Percentiles rank a stretch among this genome's conserved stretches.
Evolutionary conservation across 352 stramenopile genomes (phyloP).

Genomic region (Globisporangium recalcitrans): DNA sequence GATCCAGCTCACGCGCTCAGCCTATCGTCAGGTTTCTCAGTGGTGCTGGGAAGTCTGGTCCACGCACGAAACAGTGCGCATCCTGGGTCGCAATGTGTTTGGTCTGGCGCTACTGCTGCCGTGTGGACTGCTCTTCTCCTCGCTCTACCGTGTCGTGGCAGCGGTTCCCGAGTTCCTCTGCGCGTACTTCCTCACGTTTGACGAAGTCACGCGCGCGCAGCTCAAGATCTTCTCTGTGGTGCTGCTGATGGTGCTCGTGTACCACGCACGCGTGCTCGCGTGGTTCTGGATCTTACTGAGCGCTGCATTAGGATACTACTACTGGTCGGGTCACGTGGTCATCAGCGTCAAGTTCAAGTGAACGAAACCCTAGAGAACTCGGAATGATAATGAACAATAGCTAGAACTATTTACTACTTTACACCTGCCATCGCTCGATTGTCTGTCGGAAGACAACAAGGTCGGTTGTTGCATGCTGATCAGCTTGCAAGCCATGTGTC

Average conservation of each 20-base stretch:
- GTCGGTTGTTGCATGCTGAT: no score
- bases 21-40: neutral
- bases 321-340: conserved; percentile 47
- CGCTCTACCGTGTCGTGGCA: conserved; percentile 25
- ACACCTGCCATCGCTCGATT: no score
- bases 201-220: conserved; percentile 39
- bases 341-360: conserved; percentile 21
- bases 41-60: conserved; percentile 18
- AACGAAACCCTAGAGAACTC: neutral
- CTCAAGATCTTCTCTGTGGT: conserved; percentile 32
- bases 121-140: conserved; percentile 22
- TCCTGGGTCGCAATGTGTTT: conserved; percentile 25
- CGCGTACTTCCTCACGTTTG: conserved; percentile 25
- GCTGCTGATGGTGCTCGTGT: conserved; percentile 18
- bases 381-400: neutral
- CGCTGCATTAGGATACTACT: conserved; percentile 30
- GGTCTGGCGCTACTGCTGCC: conserved; percentile 19
- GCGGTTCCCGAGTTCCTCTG: conserved; percentile 25
- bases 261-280: conserved; percentile 32
- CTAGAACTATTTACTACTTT: conserved; percentile 7
- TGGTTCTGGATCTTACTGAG: conserved; percentile 35
- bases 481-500: neutral
- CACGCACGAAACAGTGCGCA: conserved; percentile 32
- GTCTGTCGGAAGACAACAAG: no score
- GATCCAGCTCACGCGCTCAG: neutral